phyloP scores from a whole-genome alignment of 1,284 basidiomycete genomes.

The Tremellales sp. region DNA sequence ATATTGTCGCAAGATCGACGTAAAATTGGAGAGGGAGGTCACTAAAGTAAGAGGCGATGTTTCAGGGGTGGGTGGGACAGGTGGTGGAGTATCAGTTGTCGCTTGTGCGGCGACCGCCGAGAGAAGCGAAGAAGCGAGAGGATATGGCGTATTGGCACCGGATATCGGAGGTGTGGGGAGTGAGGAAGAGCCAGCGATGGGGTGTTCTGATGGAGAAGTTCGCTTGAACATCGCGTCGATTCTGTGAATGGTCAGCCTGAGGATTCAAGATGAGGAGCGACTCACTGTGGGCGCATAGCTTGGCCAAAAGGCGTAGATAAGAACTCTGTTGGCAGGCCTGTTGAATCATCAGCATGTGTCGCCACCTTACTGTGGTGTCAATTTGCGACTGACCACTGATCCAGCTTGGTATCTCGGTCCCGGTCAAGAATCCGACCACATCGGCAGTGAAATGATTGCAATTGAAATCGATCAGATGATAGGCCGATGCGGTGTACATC shows the following conservation, averaged over 20 bases:
- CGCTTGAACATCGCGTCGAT: conserved; percentile 81
- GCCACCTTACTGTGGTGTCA: background rate
- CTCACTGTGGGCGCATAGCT: conserved; percentile 67
- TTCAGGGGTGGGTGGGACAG: conserved; percentile 49
- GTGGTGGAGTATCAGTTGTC: conserved; percentile 35
- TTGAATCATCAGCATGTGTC: conserved; percentile 1
- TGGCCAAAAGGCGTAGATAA: conserved; percentile 84
- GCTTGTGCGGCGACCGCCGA: conserved; percentile 62
- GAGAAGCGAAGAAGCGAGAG: conserved; percentile 59
- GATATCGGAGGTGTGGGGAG: conserved; percentile 48
- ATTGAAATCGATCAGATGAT: conserved; percentile 70
- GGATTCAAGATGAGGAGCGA: background rate
- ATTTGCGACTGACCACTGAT: conserved; percentile 55
- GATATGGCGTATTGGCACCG: conserved; percentile 50
- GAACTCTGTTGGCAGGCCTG: conserved; percentile 83
- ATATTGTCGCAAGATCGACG: conserved; percentile 54
- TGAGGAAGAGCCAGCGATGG: conserved; percentile 13
- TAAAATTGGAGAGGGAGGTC: conserved; percentile 58
- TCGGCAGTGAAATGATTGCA: conserved; percentile 91
- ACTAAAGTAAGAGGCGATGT: conserved; percentile 61
- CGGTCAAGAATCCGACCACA: conserved; percentile 75
- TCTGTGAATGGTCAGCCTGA: background rate
- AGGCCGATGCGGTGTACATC: conserved; percentile 84
- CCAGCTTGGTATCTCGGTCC: conserved; percentile 68
- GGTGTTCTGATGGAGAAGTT: conserved; percentile 49